These are phyloP conservation scores for Penicillium maclennaniae DNA, from an alignment of 495 filamentous ascomycete genomes.

Conservation along the genomic window DNA sequence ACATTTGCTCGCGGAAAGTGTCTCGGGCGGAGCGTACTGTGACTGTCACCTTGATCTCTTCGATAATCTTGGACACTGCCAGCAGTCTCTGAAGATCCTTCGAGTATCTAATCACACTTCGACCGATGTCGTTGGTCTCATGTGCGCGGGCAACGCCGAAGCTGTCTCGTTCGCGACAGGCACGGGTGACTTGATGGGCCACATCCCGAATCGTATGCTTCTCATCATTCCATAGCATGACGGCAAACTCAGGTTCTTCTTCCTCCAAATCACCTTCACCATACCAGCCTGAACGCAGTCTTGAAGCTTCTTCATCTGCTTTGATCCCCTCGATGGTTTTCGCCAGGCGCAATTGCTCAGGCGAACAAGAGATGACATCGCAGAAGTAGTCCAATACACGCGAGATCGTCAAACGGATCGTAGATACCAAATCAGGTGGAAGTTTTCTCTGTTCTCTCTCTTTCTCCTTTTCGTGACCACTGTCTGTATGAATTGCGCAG, in stretches of 20 bases:
- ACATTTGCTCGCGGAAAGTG: conserved; percentile 97
- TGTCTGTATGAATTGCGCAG: conserved; percentile 86
- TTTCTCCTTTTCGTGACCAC: conserved; percentile 57
- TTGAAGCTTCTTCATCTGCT: conserved; percentile 75
- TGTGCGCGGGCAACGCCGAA: conserved; percentile 74
- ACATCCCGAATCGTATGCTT: conserved; percentile 97
- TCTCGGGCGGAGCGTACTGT: conserved; percentile 91
- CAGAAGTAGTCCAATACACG: conserved; percentile 88
- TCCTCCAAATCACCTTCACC: conserved; percentile 54
- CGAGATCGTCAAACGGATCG: conserved; percentile 78
- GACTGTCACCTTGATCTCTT: conserved; percentile 92
- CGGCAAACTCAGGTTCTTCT: conserved; percentile 67
- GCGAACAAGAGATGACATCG: conserved; percentile 96
- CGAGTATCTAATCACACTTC: conserved; percentile 76
- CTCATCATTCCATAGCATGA: conserved; percentile 98
- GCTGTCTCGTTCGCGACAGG: conserved; percentile 66
- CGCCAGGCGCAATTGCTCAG: conserved; percentile 82
- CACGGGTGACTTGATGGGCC: conserved; percentile 79
- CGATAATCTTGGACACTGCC: conserved; percentile 73
- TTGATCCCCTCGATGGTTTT: conserved; percentile 78
- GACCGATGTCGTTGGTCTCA: conserved; percentile 82
- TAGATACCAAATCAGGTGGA: conserved; percentile 67
- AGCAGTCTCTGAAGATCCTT: conserved; percentile 68
- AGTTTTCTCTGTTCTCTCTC: conserved; percentile 51
- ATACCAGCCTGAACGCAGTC: conserved; percentile 71